Conservation (phyloP, 139 green algal species). For the Axilococcus clingmanii region DNA sequence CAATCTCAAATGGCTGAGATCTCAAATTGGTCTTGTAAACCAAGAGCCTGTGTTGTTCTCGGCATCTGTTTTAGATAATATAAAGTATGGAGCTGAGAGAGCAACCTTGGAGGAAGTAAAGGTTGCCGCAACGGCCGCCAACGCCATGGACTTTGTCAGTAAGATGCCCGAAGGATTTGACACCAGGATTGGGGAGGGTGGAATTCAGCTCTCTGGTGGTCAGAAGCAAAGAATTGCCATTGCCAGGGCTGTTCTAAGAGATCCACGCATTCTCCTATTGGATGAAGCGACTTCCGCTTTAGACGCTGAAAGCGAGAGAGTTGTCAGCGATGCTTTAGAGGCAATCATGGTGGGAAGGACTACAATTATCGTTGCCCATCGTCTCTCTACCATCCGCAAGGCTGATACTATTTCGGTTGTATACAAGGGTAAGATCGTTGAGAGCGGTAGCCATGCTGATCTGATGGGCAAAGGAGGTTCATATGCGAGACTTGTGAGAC, state of each 20-base stretch:
- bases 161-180: conserved; percentile 52
- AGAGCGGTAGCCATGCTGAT: conserved; percentile 50
- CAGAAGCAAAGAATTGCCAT: conserved; percentile 80
- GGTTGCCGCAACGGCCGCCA: conserved; percentile 45
- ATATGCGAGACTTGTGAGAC: conserved; percentile 27
- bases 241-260: conserved; percentile 50
- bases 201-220: conserved; percentile 46
- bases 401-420: conserved; percentile 77
- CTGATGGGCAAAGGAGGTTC: conserved; percentile 21
- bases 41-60: conserved; percentile 89
- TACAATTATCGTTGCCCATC: conserved; percentile 82
- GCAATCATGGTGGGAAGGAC: conserved; percentile 59
- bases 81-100: conserved; percentile 45
- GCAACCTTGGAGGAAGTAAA: conserved; percentile 39
- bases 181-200: conserved; percentile 45
- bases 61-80: conserved; percentile 58
- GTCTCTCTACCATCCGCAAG: conserved; percentile 69
- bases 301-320: conserved; percentile 37
- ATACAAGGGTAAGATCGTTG: conserved; percentile 43
- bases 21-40: conserved; percentile 64
- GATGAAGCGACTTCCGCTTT: conserved; percentile 56
- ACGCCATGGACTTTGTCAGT: conserved; percentile 52
- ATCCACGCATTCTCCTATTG: conserved; percentile 47
- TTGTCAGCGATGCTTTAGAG: conserved; percentile 48
- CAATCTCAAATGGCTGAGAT: conserved; percentile 69